Percentiles rank a stretch among this genome's conserved stretches.
Conservation (phyloP, 176 grass and related monocot species). For the Phyllostachys edulis region DNA sequence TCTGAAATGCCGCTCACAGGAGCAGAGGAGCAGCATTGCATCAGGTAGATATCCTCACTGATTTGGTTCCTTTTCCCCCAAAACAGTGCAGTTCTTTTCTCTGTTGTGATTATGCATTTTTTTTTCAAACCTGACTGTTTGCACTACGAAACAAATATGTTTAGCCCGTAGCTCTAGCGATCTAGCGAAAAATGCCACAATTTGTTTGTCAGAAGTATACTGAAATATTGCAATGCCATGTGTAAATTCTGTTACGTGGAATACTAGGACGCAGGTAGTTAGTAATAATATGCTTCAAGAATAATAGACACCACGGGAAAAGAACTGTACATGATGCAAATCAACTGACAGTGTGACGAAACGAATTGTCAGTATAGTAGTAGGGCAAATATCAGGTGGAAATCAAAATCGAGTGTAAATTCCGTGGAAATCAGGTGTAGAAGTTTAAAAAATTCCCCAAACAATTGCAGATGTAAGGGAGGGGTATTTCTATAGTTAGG, state of each 20-base stretch:
- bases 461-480: no score
- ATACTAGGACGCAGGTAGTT: neutral
- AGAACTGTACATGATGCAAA: neutral
- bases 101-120: neutral
- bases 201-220: neutral
- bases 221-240: neutral
- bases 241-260: constrained; percentile 6
- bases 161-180: neutral
- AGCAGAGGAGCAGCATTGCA: constrained; percentile 89
- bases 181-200: neutral
- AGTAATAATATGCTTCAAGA: neutral
- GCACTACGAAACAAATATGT: neutral
- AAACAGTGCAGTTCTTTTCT: neutral
- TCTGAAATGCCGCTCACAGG: constrained; percentile 75
- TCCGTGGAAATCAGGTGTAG: no score
- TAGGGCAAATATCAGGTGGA: no score
- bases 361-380: neutral
- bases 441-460: no score
- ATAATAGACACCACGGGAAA: neutral
- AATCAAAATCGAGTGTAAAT: no score
- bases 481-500: neutral
- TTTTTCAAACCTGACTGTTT: neutral
- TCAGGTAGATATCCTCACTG: constrained; percentile 37
- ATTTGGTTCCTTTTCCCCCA: neutral
- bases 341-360: neutral